Evolutionary conservation across 441 rosid genomes (phyloP).

Genomic region (Adansonia grandidieri): DNA sequence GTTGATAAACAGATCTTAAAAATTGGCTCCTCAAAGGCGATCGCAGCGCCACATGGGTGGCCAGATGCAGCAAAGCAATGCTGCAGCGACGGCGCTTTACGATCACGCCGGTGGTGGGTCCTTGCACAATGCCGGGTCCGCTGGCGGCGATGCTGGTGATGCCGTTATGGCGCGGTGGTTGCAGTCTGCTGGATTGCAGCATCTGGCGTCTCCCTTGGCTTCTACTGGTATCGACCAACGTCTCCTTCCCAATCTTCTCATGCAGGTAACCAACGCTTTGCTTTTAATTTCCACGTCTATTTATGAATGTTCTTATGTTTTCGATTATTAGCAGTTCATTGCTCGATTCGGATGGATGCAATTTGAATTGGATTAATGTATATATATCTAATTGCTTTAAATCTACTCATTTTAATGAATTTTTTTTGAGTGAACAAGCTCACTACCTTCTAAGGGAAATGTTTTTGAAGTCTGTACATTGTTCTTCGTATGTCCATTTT

Average conservation of each 20-base stretch:
- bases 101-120: constrained; percentile 35
- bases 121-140: constrained; percentile 63
- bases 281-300: not conserved
- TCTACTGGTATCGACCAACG: constrained; percentile 79
- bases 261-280: constrained; percentile 62
- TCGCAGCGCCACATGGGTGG: constrained; percentile 99
- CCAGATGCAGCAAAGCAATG: constrained; percentile 97
- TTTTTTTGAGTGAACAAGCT: not conserved
- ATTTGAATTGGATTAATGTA: not conserved
- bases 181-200: constrained; percentile 99
- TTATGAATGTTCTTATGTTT: not conserved
- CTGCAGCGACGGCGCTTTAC: constrained; percentile 31
- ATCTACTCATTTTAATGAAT: not conserved
- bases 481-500: constrained; percentile 9
- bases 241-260: constrained; percentile 80
- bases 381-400: not conserved
- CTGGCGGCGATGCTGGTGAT: constrained; percentile 83
- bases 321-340: not conserved
- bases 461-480: not conserved
- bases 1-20: constrained; percentile 70
- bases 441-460: not conserved
- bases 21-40: constrained; percentile 99
- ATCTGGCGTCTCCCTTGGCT: constrained; percentile 98
- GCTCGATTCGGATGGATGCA: not conserved
- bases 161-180: constrained; percentile 99